A percentile compares a stretch with the other conserved stretches of the same genome.
phyloP scores from a whole-genome alignment of 768 basidiomycete species.

The Rhizopogon roseolus region DNA sequence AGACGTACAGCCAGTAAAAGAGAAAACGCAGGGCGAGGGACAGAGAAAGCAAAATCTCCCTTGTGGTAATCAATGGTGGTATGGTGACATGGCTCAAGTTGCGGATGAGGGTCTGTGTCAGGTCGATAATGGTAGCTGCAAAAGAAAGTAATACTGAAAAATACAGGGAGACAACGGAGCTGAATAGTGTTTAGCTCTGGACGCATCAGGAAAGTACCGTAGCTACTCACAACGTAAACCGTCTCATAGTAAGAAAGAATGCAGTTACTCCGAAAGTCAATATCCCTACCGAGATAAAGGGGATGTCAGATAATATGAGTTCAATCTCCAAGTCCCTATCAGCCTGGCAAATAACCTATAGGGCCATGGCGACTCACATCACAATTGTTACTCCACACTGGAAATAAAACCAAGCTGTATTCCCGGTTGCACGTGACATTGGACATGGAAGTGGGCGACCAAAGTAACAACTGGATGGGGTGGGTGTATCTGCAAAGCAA shows the following conservation, averaged over 20 bases:
- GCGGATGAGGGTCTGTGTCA: constrained; percentile 46
- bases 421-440: constrained; percentile 12
- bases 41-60: constrained; percentile 56
- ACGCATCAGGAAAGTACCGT: neutral
- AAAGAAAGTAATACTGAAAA: constrained; percentile 57
- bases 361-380: constrained; percentile 33
- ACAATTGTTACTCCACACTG: constrained; percentile 36
- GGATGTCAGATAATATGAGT: constrained; percentile 57
- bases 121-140: constrained; percentile 56
- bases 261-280: constrained; percentile 56
- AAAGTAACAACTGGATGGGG: constrained; percentile 10
- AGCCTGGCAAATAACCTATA: neutral
- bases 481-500: constrained; percentile 9
- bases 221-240: constrained; percentile 43
- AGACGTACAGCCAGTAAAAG: constrained; percentile 66
- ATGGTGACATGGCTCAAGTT: constrained; percentile 24
- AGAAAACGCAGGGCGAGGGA: constrained; percentile 57
- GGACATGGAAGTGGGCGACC: constrained; percentile 13
- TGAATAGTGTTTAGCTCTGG: constrained; percentile 15
- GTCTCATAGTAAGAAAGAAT: constrained; percentile 50
- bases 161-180: constrained; percentile 49
- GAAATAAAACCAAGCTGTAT: constrained; percentile 23
- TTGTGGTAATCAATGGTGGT: constrained; percentile 38
- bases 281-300: constrained; percentile 63
- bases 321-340: constrained; percentile 37